phyloP scores from a whole-genome alignment of 2,329 filamentous ascomycete species.

The Fusarium chlamydosporum region DNA sequence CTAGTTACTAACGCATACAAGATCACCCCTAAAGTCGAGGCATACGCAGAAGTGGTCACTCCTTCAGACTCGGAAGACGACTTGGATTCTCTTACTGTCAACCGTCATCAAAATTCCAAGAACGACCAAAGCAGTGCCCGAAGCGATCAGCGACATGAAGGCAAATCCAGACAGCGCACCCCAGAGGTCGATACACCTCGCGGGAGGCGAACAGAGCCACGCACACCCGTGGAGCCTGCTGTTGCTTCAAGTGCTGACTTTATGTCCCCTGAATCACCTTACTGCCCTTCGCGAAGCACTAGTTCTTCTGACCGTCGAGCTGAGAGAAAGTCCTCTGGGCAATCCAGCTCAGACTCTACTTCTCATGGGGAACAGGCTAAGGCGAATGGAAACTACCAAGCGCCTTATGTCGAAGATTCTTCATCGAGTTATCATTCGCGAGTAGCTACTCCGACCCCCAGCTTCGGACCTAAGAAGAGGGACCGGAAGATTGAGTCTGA shows the following conservation, averaged over 20 bases:
- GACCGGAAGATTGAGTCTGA: background rate
- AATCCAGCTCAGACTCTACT: constrained; percentile 37
- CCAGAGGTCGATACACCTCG: constrained; percentile 2
- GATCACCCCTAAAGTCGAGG: constrained; percentile 3
- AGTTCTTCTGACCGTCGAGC: constrained; percentile 52
- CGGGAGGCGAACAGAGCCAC: constrained; percentile 17
- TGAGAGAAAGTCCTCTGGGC: constrained; percentile 44
- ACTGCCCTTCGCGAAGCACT: constrained; percentile 42
- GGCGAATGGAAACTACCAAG: constrained; percentile 37
- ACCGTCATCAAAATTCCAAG: constrained; percentile 17
- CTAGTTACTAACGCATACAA: constrained; percentile 22
- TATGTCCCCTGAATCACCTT: constrained; percentile 28
- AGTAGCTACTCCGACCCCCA: background rate
- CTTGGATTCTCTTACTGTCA: constrained; percentile 26
- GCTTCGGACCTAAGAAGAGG: background rate
- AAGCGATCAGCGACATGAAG: background rate
- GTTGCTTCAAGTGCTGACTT: background rate
- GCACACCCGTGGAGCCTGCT: background rate
- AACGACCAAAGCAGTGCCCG: background rate
- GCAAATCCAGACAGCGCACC: background rate
- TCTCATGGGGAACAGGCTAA: background rate
- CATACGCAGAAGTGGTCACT: background rate
- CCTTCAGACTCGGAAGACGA: constrained; percentile 28
- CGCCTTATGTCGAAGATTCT: constrained; percentile 51
- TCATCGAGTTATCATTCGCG: constrained; percentile 28